Evolutionary conservation across 148 eudicot species (phyloP), one percentile per base, ranked within the genome.

Genomic region (Spergularia bocconei): DNA sequence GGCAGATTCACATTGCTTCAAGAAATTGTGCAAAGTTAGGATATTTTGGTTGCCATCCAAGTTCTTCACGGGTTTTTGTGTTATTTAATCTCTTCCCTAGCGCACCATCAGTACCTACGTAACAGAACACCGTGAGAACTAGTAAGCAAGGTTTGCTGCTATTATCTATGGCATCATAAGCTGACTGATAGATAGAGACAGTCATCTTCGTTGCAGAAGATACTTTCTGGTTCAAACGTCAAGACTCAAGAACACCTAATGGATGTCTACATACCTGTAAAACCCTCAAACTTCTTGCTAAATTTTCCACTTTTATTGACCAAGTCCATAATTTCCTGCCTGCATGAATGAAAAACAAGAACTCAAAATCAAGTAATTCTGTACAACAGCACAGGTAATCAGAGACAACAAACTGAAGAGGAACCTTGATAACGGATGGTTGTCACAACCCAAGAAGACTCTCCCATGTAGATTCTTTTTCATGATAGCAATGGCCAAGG

Each of bases 321-420:
- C 82, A 90, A 77, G 51, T 95, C 97, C 98, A 95, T 95, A 21
- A 91, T 72, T 87, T 90, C 96, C 75, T 92, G 93, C 87, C 97
- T 91, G 89, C 71, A 82, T 61, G 75, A 44, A 69, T 58, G 62
- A 33, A 62, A 77, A 62, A 33, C 62, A 55, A 29, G 55, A 78
- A 33, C 15, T 69, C 54, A 51, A 41, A 15, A n/a, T 36, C 11
- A 9, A 13, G 63, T 54, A 70, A 50, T 57, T 71, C 29, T 21
- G 33, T 9, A 44, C 48, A 44, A 6, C 48, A 9, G 8, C 59
- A 36, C 38, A 13, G 38, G 13, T 71, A 3, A 48, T 54, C 19
- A 73, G 19, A 53, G 39, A 59, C 4, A 17, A 15, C 67, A 67
- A 16, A 4, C 19, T 7, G 60, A 12, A 64, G 74, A 20, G 63